phyloP scores from a whole-genome alignment of 2,329 filamentous ascomycete species.

The Cercospora sp. region DNA sequence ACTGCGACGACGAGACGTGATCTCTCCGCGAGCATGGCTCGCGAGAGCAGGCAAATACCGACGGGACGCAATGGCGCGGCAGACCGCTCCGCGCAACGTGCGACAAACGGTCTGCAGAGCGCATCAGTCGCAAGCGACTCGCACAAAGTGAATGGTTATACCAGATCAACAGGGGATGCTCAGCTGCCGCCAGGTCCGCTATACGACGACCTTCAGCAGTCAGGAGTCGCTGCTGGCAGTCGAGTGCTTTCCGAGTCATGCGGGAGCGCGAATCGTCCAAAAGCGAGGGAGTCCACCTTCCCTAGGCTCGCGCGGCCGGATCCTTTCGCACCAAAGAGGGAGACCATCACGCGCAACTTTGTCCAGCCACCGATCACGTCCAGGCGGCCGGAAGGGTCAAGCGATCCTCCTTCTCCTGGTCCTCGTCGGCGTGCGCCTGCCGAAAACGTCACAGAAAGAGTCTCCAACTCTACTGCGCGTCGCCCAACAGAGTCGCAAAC shows the following conservation, averaged over 20 bases:
- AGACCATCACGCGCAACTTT: constrained; percentile 7
- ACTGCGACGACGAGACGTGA: not conserved
- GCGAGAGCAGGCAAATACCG: not conserved
- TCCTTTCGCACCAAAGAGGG: constrained; percentile 14
- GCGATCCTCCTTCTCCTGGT: not conserved
- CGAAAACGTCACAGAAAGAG: not conserved
- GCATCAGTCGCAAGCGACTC: not conserved
- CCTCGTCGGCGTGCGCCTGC: not conserved
- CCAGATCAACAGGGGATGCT: not conserved
- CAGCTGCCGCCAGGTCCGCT: not conserved
- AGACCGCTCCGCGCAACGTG: not conserved
- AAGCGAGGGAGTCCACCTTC: constrained; percentile 5
- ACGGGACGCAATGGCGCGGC: not conserved
- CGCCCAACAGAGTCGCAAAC: not conserved
- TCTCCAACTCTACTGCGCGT: not conserved
- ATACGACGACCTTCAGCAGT: not conserved
- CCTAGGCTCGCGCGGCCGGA: constrained; percentile 13
- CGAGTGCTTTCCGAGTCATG: not conserved
- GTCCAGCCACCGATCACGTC: not conserved
- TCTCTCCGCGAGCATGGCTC: not conserved
- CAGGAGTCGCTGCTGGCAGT: not conserved
- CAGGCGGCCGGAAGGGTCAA: not conserved
- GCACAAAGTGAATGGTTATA: not conserved
- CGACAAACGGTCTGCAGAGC: not conserved
- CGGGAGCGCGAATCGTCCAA: not conserved